Percentiles rank a stretch among this genome's conserved stretches.
phyloP scores from a whole-genome alignment of 2,329 filamentous ascomycete species.

The Tolypocladium paradoxum region DNA sequence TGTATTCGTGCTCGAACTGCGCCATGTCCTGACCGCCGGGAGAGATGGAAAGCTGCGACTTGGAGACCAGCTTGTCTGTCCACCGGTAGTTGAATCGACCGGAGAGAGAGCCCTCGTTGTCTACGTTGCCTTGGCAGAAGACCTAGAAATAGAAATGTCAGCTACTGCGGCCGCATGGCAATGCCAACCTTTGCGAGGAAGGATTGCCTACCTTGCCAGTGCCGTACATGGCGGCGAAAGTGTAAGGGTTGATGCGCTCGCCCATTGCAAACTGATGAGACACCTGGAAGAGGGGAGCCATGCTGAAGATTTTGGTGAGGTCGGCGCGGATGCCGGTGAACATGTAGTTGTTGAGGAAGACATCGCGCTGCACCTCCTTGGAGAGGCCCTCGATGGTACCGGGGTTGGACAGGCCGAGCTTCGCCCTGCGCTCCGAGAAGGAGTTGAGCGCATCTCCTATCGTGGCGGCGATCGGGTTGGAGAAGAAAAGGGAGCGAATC shows the following conservation, averaged over 20 bases:
- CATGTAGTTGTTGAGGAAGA: constrained; percentile 92
- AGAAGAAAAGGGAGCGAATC: constrained; percentile 52
- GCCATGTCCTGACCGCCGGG: constrained; percentile 76
- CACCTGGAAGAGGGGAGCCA: constrained; percentile 89
- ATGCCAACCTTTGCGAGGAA: not conserved
- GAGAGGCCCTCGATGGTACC: constrained; percentile 84
- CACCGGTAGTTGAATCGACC: constrained; percentile 92
- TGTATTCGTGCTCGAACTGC: constrained; percentile 93
- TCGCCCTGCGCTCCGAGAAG: constrained; percentile 77
- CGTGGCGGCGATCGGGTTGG: constrained; percentile 61
- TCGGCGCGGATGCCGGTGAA: constrained; percentile 94
- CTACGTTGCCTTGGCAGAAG: constrained; percentile 90
- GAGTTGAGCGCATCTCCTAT: constrained; percentile 68
- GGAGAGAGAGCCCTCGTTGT: constrained; percentile 81
- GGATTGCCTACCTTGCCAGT: constrained; percentile 62
- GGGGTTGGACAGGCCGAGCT: constrained; percentile 82
- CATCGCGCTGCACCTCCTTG: constrained; percentile 90
- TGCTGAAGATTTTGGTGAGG: constrained; percentile 91
- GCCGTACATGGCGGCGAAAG: constrained; percentile 87
- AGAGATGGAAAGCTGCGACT: constrained; percentile 78
- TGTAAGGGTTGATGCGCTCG: constrained; percentile 86
- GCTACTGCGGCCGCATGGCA: not conserved
- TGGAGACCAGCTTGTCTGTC: constrained; percentile 69
- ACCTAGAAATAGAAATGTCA: constrained; percentile 41
- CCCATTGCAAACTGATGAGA: constrained; percentile 96